Base-by-base conservation (phyloP, 345 rosid species). In the Kernera saxatilis region DNA sequence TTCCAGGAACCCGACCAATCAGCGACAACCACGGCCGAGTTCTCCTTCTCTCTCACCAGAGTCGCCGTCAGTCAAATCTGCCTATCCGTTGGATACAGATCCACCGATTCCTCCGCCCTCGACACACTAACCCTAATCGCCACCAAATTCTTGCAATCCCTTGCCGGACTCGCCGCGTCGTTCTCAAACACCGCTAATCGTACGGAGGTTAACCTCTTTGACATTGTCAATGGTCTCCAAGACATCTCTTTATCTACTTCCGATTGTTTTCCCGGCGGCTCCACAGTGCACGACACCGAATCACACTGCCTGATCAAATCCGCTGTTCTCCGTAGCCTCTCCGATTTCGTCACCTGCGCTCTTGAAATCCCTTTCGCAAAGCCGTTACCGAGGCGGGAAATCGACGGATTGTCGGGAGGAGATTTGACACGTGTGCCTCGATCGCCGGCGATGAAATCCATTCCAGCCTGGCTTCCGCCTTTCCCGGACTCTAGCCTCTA, bases 21-120 rank as follows among this genome's bases (percentile, higher is more conserved):
- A 54, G 54, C 41, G 15, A 7, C 56, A 6, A 19, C 37, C 29
- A 37, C 53, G 43, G 68, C 79, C 13, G 81, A 79, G 6, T 84
- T 69, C 68, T 66, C 82, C 21, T 80, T 78, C 77, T 22, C 75
- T 7, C 22, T 85, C 40, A 80, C 80, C 33, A 77, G 48, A 83
- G 67, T 77, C 40, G 88, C 88, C 30, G 80, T 89, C 41, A 66
- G 86, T 14, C 96, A 87, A 78, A 80, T 84, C 23, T 89, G 92
- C 80, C 75, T 33, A 61, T 85, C 87, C 0, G 46, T 74, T 1
- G 96, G 90, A 2, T 87, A 78, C 77, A 81, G 22, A 57, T 41
- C 81, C 36, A 46, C 82, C 29, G 80, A 82, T 4, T 59, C 58
- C 39, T 79, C 83, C 5, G 82, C 90, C 12, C 72, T 89, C 27